Percentiles rank a stretch among this genome's conserved stretches.
Evolutionary conservation across 75 land plant genomes (phyloP).

Genomic region (Chamaecyparis obtusa): DNA sequence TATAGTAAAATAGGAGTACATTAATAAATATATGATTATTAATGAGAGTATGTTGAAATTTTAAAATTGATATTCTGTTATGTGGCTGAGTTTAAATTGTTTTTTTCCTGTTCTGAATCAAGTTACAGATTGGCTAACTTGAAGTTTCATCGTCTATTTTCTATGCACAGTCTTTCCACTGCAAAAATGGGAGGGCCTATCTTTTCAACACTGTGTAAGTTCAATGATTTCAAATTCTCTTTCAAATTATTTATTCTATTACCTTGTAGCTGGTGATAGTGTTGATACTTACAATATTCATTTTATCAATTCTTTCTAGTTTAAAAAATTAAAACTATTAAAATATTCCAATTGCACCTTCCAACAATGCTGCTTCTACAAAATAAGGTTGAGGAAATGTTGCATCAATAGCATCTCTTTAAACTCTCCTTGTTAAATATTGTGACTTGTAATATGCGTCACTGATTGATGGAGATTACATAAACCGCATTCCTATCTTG

Average conservation of each 20-base stretch:
- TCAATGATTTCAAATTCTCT: background rate
- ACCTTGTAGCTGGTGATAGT: background rate
- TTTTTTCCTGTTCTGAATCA: background rate
- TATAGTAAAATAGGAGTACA: background rate
- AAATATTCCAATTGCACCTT: background rate
- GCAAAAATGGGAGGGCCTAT: slow-evolving; percentile 63
- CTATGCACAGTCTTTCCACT: slow-evolving; percentile 46
- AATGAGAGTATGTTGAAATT: background rate
- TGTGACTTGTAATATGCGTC: background rate
- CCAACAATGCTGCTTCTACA: background rate
- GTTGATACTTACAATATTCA: background rate
- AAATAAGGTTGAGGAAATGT: background rate
- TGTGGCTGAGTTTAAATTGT: background rate
- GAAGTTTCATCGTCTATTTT: background rate
- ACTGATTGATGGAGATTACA: background rate
- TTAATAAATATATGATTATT: background rate
- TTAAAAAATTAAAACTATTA: background rate
- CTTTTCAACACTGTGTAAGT: slow-evolving; percentile 66
- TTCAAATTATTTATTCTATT: background rate
- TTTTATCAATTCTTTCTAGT: background rate
- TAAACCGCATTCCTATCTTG: background rate
- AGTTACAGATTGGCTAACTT: background rate
- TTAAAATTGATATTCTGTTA: background rate
- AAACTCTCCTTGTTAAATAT: background rate
- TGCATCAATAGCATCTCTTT: background rate